Evolutionary conservation across 768 basidiomycete genomes (phyloP).

Genomic region (Amylocystis lapponica): DNA sequence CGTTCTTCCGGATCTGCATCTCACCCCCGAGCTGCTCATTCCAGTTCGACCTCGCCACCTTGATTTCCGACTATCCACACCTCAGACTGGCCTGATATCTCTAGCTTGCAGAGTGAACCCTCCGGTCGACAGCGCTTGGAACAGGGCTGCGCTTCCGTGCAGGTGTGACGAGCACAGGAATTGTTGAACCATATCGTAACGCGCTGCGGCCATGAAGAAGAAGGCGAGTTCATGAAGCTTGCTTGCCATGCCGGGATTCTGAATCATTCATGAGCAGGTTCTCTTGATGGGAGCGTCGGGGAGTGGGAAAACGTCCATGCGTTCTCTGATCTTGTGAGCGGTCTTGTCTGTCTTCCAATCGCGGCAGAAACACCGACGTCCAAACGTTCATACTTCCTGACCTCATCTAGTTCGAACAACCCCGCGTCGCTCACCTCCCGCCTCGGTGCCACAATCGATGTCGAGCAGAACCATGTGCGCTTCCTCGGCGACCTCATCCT

Average conservation of each 20-base stretch:
- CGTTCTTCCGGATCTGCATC: no score
- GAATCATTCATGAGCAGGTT: slow-evolving; percentile 52
- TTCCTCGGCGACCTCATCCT: slow-evolving; percentile 95
- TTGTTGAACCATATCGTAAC: no score
- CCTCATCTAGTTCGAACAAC: slow-evolving; percentile 71
- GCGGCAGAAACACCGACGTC: slow-evolving; percentile 1
- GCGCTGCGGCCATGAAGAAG: slow-evolving; percentile 45
- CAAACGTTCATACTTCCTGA: neutral
- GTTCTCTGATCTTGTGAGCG: slow-evolving; percentile 95
- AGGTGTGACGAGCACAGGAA: no score
- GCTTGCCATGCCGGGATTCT: neutral
- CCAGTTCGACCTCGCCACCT: no score
- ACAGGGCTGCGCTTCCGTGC: no score
- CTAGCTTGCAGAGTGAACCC: no score
- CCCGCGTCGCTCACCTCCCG: slow-evolving; percentile 88
- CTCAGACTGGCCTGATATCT: no score
- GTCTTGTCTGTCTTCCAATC: slow-evolving; percentile 3
- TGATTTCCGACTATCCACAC: no score
- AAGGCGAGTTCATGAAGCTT: slow-evolving; percentile 35
- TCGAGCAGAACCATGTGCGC: slow-evolving; percentile 95
- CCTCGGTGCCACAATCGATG: slow-evolving; percentile 95
- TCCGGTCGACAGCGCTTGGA: no score
- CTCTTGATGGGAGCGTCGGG: slow-evolving; percentile 97
- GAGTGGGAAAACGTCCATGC: slow-evolving; percentile 96
- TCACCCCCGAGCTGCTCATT: no score